phyloP scores from a whole-genome alignment of 2,329 filamentous ascomycete species.

The Penicillium sclerotigenum region DNA sequence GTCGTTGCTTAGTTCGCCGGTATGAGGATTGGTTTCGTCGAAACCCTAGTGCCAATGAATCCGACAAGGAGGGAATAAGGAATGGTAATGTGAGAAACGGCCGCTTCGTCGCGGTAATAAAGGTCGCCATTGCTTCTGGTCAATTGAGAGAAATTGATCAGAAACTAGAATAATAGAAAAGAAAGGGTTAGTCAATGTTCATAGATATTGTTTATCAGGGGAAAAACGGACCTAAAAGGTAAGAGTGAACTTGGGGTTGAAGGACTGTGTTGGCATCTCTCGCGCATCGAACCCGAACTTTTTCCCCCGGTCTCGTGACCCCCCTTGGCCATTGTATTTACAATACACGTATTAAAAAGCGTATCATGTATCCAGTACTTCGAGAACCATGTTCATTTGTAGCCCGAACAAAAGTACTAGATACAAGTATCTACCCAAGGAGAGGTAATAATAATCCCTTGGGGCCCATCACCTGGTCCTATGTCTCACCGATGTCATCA shows the following conservation, averaged over 20 bases:
- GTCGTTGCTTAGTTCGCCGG: slow-evolving; percentile 49
- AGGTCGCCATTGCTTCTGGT: slow-evolving; percentile 28
- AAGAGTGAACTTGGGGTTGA: neutral
- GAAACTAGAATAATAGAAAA: neutral
- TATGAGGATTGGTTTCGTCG: slow-evolving; percentile 50
- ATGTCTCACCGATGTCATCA: slow-evolving; percentile 20
- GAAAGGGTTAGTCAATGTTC: neutral
- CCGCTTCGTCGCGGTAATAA: slow-evolving; percentile 31
- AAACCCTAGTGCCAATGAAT: slow-evolving; percentile 30
- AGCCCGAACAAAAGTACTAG: neutral
- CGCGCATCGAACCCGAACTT: slow-evolving; percentile 20
- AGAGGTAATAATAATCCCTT: neutral
- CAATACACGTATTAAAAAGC: neutral
- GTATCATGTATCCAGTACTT: neutral
- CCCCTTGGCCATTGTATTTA: slow-evolving; percentile 4
- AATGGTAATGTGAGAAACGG: slow-evolving; percentile 39
- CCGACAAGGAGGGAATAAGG: slow-evolving; percentile 38
- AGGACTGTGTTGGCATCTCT: slow-evolving; percentile 5
- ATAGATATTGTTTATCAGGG: neutral
- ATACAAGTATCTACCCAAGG: neutral
- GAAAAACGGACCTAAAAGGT: neutral
- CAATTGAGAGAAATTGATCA: slow-evolving; percentile 3
- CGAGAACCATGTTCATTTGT: too few species aligned
- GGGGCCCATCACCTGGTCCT: slow-evolving; percentile 19
- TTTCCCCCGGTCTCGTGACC: slow-evolving; percentile 24